These are phyloP conservation scores for Hygrophila difformis DNA, from an alignment of 257 asterid species.

Conservation along the genomic window DNA sequence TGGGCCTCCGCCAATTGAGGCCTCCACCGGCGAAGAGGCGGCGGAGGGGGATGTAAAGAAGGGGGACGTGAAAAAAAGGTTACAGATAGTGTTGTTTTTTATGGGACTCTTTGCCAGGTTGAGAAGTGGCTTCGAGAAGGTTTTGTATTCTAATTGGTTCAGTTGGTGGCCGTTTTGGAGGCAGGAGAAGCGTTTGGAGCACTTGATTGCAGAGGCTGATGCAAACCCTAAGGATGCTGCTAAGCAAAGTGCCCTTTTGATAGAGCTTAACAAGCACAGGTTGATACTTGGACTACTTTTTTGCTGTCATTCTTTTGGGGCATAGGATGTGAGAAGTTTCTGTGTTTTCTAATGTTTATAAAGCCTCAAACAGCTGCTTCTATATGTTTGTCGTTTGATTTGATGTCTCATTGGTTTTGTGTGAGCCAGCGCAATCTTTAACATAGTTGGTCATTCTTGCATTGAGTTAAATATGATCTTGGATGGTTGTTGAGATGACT, in stretches of 20 bases:
- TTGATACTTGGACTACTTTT: slow-evolving; percentile 12
- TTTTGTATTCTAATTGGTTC: slow-evolving; percentile 53
- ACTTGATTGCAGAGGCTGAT: slow-evolving; percentile 74
- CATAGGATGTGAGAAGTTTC: not conserved
- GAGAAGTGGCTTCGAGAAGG: slow-evolving; percentile 41
- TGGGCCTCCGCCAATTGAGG: slow-evolving; percentile 22
- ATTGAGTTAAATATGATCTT: not conserved
- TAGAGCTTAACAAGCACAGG: slow-evolving; percentile 90
- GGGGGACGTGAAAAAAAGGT: slow-evolving; percentile 32
- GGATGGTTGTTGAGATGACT: slow-evolving; percentile 15
- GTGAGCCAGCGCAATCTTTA: too few species aligned
- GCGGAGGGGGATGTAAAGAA: slow-evolving; percentile 23
- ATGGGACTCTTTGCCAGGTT: slow-evolving; percentile 48
- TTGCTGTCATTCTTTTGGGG: not conserved
- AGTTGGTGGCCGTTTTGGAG: slow-evolving; percentile 85
- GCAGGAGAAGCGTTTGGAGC: slow-evolving; percentile 69
- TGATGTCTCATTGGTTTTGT: slow-evolving; percentile 6
- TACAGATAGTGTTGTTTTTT: slow-evolving; percentile 56
- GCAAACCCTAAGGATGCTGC: slow-evolving; percentile 69
- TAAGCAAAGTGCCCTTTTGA: slow-evolving; percentile 62
- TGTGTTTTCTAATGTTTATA: not conserved
- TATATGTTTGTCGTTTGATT: slow-evolving; percentile 4
- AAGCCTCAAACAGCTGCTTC: not conserved
- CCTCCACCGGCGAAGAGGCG: slow-evolving; percentile 16
- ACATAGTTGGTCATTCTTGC: too few species aligned